Evolutionary conservation across 805 yeast genomes (phyloP).

Genomic region (Candida alai): DNA sequence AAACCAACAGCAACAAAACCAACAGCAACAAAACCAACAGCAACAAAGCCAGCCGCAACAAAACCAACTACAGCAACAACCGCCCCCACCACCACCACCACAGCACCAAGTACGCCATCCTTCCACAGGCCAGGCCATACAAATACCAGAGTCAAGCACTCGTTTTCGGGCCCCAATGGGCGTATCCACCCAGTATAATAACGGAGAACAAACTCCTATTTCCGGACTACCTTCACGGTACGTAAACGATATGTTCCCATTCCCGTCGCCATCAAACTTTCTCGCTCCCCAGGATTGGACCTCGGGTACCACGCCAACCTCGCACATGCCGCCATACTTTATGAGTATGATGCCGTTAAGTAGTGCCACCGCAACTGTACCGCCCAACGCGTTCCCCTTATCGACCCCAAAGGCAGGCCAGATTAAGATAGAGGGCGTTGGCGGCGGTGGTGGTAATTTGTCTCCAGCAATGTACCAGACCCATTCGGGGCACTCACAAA

Average conservation of each 20-base stretch:
- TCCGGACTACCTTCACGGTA: conserved; percentile 57
- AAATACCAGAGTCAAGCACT: conserved; percentile 17
- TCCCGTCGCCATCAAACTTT: conserved; percentile 63
- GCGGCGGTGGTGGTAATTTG: conserved; percentile 4
- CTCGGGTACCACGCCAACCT: conserved; percentile 29
- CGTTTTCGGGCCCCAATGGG: conserved; percentile 8
- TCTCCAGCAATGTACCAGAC: conserved; percentile 4
- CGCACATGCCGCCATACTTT: conserved; percentile 39
- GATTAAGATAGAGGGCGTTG: too few species aligned
- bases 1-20: conserved; percentile 9
- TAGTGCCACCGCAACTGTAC: conserved; percentile 1
- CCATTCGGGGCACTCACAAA: conserved; percentile 1
- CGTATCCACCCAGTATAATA: conserved; percentile 11
- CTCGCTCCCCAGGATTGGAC: conserved; percentile 54
- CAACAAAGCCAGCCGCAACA: conserved; percentile 11
- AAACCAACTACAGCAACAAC: conserved; percentile 15
- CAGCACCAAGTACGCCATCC: conserved; percentile 12
- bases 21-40: conserved; percentile 18
- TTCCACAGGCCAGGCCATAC: conserved; percentile 4
- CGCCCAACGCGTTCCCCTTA: conserved; percentile 3
- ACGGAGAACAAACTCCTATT: conserved; percentile 65
- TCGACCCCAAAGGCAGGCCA: conserved; percentile 1
- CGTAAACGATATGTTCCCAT: conserved; percentile 70
- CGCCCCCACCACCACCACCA: conserved; percentile 12
- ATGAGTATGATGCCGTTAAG: conserved; percentile 27